Base-by-base conservation (phyloP, 2,329 filamentous ascomycete genomes). In the Epichloe glyceriae region DNA sequence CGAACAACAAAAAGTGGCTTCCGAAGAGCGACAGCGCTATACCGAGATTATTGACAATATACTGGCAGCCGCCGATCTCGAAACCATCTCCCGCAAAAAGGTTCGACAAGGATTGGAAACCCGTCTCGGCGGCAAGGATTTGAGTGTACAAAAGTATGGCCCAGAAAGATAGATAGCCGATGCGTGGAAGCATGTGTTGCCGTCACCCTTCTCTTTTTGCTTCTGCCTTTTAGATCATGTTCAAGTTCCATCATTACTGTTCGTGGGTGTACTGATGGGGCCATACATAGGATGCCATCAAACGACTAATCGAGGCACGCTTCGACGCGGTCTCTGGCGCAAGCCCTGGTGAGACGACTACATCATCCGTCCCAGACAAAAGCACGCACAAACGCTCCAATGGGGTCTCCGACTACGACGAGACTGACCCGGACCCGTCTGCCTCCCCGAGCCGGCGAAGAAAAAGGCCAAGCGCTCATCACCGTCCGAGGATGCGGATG, bases 401-500 rank as follows among this genome's bases (percentile, higher is more conserved):
- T 54, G 69, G 62, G 41, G 55, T 53, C 35, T 64, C 65, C 26
- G 67, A 69, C 48, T 61, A 63, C 34, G 66, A 63, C 53, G 72
- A 76, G 58, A 73, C 73, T 37, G 67, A 76, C 46, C 71, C 73
- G 2, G 67, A 76, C 47, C 71, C 73, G 2, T 75, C 74, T 3
- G 64, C 69, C 3, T 67, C 67, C 11, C 67, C 5, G 70, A 72
- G 38, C 74, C 74, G 1, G 68, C 70, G 1, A 73, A 71, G 56
- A 86, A 83, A 64, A 88, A 88, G 69, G 85, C 85, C 52, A 82
- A 82, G 62, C 77, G 79, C 42, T 76, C 80, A 30, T 72, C 71
- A 14, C 69, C 73, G 38, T 70, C 70, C 8, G 76, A 80, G 57
- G 88, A 95, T 56, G 84, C 86, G 34, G 93, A 98, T 67, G 93